Percentiles rank a stretch among this genome's conserved stretches.
Conservation (phyloP, 1,139 yeast genomes). For the Blastobotrys ciferrii region DNA sequence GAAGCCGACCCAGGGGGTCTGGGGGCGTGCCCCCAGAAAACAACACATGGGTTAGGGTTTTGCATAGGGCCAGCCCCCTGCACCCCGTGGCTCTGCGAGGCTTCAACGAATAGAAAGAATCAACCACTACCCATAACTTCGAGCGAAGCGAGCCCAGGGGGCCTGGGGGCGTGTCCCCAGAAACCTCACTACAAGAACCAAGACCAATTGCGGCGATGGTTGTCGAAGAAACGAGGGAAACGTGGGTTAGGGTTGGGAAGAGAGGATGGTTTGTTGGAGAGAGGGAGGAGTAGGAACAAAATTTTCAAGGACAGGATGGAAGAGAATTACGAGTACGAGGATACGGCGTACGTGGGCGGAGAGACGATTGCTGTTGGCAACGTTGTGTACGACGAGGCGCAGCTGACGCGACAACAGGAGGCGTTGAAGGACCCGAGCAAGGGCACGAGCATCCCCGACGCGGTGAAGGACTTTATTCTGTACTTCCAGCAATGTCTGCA, state of each 20-base stretch:
- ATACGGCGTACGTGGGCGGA: slow-evolving; percentile 23
- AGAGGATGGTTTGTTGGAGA: not conserved
- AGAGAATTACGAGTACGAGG: slow-evolving; percentile 29
- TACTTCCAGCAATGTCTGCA: slow-evolving; percentile 43
- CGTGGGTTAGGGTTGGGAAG: not conserved
- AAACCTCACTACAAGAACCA: too few relatives aligned
- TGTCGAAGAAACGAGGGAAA: too few relatives aligned
- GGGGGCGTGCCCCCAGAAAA: too few relatives aligned
- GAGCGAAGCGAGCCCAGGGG: too few relatives aligned
- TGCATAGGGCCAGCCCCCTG: too few relatives aligned
- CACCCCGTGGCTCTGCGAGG: too few relatives aligned
- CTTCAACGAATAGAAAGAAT: too few relatives aligned
- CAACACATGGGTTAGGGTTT: too few relatives aligned
- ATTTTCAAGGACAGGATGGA: slow-evolving; percentile 22
- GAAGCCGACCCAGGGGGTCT: too few relatives aligned
- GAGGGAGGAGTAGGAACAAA: not conserved
- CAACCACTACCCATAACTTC: too few relatives aligned
- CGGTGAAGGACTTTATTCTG: slow-evolving; percentile 44
- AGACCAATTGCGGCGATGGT: too few relatives aligned
- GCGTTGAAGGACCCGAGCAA: slow-evolving; percentile 29
- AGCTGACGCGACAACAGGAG: slow-evolving; percentile 37
- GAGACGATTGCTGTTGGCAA: slow-evolving; percentile 35
- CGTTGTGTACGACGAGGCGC: slow-evolving; percentile 27
- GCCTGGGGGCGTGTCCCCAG: too few relatives aligned
- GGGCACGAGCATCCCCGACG: slow-evolving; percentile 42